A percentile compares a stretch with the other conserved stretches of the same genome.
phyloP scores from a whole-genome alignment of 106 monocot species.

The Alisma plantagoaquatica region DNA sequence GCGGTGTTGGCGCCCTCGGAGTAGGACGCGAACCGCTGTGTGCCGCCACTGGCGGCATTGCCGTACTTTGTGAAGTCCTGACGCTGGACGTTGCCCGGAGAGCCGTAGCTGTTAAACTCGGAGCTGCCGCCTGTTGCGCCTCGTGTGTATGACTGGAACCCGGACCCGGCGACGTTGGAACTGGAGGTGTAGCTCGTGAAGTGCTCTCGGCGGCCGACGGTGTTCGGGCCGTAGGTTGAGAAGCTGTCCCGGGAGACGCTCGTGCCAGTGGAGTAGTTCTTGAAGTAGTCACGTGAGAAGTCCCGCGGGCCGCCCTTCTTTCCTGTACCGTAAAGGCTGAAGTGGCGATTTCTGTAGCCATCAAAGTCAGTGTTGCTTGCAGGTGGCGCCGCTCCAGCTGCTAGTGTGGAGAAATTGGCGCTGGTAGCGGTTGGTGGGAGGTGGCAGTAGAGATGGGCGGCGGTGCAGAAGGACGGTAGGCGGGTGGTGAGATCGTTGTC shows the following conservation, averaged over 20 bases:
- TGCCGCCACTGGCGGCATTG: not conserved
- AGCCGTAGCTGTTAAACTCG: not conserved
- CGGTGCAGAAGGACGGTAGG: conserved; percentile 12
- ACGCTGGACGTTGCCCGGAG: not conserved
- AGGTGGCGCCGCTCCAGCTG: too few relatives aligned
- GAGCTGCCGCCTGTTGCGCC: not conserved
- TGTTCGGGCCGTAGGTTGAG: not conserved
- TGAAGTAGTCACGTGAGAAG: conserved; percentile 3
- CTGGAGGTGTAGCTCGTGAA: conserved; percentile 7
- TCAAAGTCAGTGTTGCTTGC: conserved; percentile 3
- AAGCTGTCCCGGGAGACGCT: conserved; percentile 2
- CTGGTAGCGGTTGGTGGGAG: not conserved
- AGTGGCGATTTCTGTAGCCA: conserved; percentile 9
- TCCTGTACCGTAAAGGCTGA: conserved; percentile 9
- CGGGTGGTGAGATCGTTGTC: conserved; percentile 7
- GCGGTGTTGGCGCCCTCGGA: conserved; percentile 4
- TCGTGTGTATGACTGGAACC: conserved; percentile 2
- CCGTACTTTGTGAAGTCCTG: conserved; percentile 8
- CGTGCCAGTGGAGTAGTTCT: conserved; percentile 1
- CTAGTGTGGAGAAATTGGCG: conserved; percentile 8
- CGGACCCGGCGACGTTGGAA: conserved; percentile 8
- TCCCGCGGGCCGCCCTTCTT: not conserved
- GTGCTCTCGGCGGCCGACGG: not conserved
- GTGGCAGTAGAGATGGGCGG: conserved; percentile 12
- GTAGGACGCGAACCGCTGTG: not conserved